These are phyloP conservation scores for Dothistroma septosporum DNA, from an alignment of 2,329 filamentous ascomycete genomes.

Conservation along the genomic window DNA sequence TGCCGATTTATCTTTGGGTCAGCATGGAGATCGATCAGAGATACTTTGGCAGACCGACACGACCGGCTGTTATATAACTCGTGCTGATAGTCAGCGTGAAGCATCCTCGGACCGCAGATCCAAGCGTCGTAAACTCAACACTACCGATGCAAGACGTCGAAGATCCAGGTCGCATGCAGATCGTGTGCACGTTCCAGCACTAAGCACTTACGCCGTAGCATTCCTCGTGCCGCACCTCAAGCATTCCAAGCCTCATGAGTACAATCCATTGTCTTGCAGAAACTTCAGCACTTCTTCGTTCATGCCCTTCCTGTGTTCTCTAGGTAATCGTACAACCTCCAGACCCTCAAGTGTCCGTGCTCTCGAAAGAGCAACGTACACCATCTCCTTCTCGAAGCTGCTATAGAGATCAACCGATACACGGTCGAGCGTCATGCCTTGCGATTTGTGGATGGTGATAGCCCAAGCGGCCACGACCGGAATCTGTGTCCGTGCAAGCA, in stretches of 20 bases:
- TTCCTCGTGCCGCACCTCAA: neutral
- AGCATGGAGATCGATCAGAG: neutral
- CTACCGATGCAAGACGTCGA: neutral
- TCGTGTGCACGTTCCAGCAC: neutral
- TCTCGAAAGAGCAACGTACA: conserved; percentile 58
- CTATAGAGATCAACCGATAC: conserved; percentile 52
- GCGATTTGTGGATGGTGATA: conserved; percentile 59
- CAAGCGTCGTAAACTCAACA: neutral
- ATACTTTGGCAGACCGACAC: neutral
- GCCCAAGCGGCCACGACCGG: conserved; percentile 60
- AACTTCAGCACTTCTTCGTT: conserved; percentile 5
- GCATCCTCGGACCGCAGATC: neutral
- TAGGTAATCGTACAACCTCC: conserved; percentile 28
- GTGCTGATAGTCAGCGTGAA: neutral
- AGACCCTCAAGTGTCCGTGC: conserved; percentile 50
- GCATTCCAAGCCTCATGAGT: neutral
- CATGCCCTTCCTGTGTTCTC: conserved; percentile 2
- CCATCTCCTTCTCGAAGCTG: conserved; percentile 56
- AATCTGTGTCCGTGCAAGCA: conserved; percentile 57
- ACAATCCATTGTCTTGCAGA: conserved; percentile 1
- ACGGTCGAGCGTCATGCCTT: conserved; percentile 59
- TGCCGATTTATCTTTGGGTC: neutral
- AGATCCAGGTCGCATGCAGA: neutral
- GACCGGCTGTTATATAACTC: neutral
- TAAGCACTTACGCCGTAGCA: neutral